Evolutionary conservation across 139 green algal species (phyloP).

Genomic region (Spirogloea muscicola): DNA sequence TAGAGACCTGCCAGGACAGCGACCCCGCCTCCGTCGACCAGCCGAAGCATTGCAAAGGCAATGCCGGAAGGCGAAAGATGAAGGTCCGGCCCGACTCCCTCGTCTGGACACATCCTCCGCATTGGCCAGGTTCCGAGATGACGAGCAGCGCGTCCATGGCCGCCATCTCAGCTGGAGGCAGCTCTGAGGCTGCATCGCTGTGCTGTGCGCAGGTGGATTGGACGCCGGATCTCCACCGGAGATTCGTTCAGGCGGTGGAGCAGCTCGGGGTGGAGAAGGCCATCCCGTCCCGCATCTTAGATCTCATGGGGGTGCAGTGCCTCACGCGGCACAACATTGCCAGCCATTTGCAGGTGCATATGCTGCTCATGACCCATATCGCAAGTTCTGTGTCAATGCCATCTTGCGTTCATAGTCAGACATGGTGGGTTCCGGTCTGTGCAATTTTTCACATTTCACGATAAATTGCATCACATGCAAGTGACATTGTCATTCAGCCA

Average conservation of each 20-base stretch:
- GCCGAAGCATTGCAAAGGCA: too few species aligned
- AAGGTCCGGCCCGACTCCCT: too few species aligned
- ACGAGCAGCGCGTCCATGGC: too few species aligned
- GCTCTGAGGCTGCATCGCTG: too few species aligned
- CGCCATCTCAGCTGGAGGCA: too few species aligned
- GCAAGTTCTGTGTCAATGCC: neutral
- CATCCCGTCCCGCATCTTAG: constrained; percentile 57
- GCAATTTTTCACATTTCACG: neutral
- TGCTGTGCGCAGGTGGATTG: constrained; percentile 54
- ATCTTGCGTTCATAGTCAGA: neutral
- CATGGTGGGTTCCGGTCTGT: neutral
- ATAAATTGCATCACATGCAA: neutral
- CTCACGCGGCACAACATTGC: constrained; percentile 64
- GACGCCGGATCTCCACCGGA: constrained; percentile 56
- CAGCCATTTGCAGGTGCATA: constrained; percentile 60
- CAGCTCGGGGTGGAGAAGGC: constrained; percentile 60
- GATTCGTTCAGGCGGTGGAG: constrained; percentile 60
- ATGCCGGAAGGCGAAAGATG: too few species aligned
- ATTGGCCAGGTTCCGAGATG: too few species aligned
- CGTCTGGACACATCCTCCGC: too few species aligned
- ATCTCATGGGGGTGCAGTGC: constrained; percentile 55
- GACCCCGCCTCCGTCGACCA: too few species aligned
- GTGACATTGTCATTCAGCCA: neutral
- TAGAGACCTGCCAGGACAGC: too few species aligned
- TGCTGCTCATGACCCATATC: neutral